Base-by-base conservation (phyloP, 345 rosid genomes). In the Eucalyptus paniculata region DNA sequence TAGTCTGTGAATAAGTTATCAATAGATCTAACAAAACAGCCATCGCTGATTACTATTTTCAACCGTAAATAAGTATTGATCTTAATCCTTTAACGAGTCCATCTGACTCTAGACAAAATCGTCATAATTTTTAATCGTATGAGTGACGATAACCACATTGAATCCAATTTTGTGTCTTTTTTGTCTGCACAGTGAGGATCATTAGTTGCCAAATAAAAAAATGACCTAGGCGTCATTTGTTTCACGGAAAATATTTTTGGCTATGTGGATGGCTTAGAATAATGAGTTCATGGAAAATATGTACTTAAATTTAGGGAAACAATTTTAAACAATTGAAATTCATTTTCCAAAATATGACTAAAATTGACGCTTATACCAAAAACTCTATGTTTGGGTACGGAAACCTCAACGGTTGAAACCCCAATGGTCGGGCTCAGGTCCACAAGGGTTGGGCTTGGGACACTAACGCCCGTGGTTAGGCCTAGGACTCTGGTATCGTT, bases 381-480 rank as follows among this genome's bases (percentile, higher is more conserved):
- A 56, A 24, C 62, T 56, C 62, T 56, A 56, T 23, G 13, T 24
- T 56, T 56, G 1, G 13, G 21, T 6, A 56, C 1, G 9, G 19
- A 24, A 24, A 56, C 30, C 28, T 24, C 28, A 23, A 56, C 6
- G 13, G 13, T 24, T 9, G 12, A 21, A 21, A 56, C 28, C 62
- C 62, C 6, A 56, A 10, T 56, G 13, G 12, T 23, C 6, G 4
- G 2, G 6, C 30, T 24, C 0, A 56, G 6, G 62, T 56, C 30
- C 28, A 23, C 6, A 9, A 24, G 30, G 62, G 30, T 23, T 56
- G 13, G 28, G 30, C 0, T 9, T 5, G 12, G 0, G 30, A 56
- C 6, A 1, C 12, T 6, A 24, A 23, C 0, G 0, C 62, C 12
- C 13, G 0, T 23, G 62, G 30, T 5, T 0, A 23, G 6, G 62